These are phyloP conservation scores for Vanderwaltozyma verrucispora DNA, from an alignment of 805 yeast species.

Conservation along the genomic window DNA sequence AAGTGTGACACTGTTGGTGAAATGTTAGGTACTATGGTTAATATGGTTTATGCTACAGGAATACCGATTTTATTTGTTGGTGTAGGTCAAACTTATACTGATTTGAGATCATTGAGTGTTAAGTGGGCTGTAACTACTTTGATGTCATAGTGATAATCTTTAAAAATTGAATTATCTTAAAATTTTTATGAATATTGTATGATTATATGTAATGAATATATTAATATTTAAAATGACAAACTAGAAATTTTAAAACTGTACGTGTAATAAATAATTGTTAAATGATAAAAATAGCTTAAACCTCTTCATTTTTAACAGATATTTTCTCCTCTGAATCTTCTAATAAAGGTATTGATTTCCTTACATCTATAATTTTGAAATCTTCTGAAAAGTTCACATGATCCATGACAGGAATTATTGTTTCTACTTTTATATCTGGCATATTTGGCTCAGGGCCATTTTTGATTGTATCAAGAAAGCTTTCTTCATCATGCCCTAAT, in stretches of 20 bases:
- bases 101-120: conserved; percentile 78
- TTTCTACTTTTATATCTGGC: conserved; percentile 61
- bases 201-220: no score
- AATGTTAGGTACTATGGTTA: conserved; percentile 91
- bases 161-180: no score
- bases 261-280: no score
- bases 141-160: conserved; percentile 41
- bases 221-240: no score
- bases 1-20: conserved; percentile 98
- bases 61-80: conserved; percentile 95
- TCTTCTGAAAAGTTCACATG: conserved; percentile 54
- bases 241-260: no score
- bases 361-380: conserved; percentile 42
- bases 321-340: neutral
- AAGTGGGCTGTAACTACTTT: conserved; percentile 86
- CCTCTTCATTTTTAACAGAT: neutral
- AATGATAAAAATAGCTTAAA: neutral
- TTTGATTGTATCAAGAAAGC: conserved; percentile 30
- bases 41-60: conserved; percentile 93
- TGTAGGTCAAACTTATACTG: conserved; percentile 95
- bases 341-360: neutral
- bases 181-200: no score
- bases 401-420: conserved; percentile 45
- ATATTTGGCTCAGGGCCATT: conserved; percentile 71
- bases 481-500: conserved; percentile 38